phyloP scores from a whole-genome alignment of 768 basidiomycete species.

The Podaxis sp. region DNA sequence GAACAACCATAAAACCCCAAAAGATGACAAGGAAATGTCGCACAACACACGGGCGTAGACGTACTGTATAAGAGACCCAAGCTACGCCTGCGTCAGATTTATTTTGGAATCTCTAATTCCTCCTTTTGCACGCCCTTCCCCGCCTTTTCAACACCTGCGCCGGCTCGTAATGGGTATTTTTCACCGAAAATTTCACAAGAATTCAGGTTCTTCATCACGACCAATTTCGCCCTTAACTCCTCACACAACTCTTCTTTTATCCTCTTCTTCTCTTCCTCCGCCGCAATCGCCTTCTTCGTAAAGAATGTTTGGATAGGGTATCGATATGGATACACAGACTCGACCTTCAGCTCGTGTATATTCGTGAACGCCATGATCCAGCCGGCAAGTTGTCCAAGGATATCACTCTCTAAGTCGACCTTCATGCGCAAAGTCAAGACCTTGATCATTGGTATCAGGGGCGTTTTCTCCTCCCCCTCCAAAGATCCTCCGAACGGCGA shows the following conservation, averaged over 20 bases:
- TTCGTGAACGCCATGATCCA: conserved; percentile 15
- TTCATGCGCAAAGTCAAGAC: conserved; percentile 9
- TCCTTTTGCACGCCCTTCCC: not conserved
- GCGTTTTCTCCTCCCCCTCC: not conserved
- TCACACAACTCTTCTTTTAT: conserved; percentile 1
- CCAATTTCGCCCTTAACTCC: not conserved
- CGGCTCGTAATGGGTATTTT: not conserved
- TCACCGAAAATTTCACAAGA: conserved; percentile 11
- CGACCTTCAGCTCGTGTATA: conserved; percentile 6
- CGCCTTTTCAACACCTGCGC: not conserved
- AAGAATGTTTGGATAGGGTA: conserved; percentile 9
- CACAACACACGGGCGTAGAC: not conserved
- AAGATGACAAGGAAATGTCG: not conserved
- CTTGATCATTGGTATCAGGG: conserved; percentile 1
- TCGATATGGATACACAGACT: conserved; percentile 12
- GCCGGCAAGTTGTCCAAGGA: conserved; percentile 4
- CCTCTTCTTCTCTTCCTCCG: conserved; percentile 10
- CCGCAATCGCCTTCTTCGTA: conserved; percentile 1
- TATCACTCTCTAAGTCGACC: conserved; percentile 2
- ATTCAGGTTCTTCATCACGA: conserved; percentile 6
- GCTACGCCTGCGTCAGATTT: not conserved
- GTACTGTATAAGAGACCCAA: not conserved
- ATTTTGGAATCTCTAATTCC: not conserved
- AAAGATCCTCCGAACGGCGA: conserved; percentile 8
- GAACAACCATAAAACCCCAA: not conserved